phyloP scores from a whole-genome alignment of 352 stramenopile species.

The Pythium sukuiense region DNA sequence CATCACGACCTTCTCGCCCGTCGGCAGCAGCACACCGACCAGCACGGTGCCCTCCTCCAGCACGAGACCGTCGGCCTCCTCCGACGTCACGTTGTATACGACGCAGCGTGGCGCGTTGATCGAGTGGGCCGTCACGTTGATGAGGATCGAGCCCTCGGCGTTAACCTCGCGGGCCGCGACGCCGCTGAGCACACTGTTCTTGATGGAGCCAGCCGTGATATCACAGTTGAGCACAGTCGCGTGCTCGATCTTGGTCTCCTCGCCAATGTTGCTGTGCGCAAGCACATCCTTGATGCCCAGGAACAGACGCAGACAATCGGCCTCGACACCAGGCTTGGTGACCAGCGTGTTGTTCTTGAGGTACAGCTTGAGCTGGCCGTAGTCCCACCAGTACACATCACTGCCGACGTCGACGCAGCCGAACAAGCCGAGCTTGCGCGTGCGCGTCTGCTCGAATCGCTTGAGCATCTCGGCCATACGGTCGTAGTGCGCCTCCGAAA shows the following conservation, averaged over 20 bases:
- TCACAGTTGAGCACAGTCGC: constrained; percentile 83
- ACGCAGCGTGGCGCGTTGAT: constrained; percentile 95
- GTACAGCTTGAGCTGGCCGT: constrained; percentile 98
- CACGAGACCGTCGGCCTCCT: constrained; percentile 88
- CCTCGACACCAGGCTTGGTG: constrained; percentile 80
- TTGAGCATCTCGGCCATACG: constrained; percentile 92
- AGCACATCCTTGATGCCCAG: constrained; percentile 76
- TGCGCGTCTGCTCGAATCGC: constrained; percentile 70
- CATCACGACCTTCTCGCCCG: constrained; percentile 92
- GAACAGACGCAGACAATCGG: constrained; percentile 77
- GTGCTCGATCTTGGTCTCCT: constrained; percentile 50
- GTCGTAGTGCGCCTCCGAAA: constrained; percentile 85
- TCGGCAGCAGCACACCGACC: constrained; percentile 91
- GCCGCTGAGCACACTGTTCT: constrained; percentile 87
- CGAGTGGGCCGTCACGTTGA: constrained; percentile 96
- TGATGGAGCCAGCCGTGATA: constrained; percentile 64
- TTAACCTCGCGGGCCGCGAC: constrained; percentile 90
- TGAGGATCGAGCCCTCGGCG: constrained; percentile 95
- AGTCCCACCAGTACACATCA: constrained; percentile 98
- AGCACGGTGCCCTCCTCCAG: constrained; percentile 93
- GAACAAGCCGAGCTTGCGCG: constrained; percentile 89
- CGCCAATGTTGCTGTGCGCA: constrained; percentile 75
- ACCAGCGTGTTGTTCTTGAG: constrained; percentile 96
- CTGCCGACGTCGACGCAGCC: constrained; percentile 96
- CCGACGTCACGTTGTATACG: constrained; percentile 97